Evolutionary conservation across 1,284 basidiomycete species (phyloP), one percentile per base, ranked within the genome.

Genomic region (Gymnopus androsaceus): DNA sequence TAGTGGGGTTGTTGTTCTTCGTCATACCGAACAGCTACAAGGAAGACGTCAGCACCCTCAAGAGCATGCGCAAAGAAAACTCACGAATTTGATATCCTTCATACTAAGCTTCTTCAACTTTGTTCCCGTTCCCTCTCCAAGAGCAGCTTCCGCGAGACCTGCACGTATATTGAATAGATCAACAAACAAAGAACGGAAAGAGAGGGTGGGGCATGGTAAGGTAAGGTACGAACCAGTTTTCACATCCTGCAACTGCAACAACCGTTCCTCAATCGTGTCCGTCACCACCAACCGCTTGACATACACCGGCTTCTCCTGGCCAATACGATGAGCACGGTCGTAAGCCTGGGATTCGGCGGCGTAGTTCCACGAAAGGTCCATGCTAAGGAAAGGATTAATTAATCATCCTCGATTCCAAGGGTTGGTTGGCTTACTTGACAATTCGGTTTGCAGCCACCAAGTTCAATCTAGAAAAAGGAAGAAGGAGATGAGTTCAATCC

Each of bases 291-390:
- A 72, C 21, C 86, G 83, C 67, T 90, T 87, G 57, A 90, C 80
- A 58, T 76, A 78, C 1, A 90, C 88, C 41, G 80, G 69, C 64
- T 87, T 87, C 59, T 84, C 79, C 64, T 90, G 87, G 0, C 87
- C 87, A 36, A 87, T 78, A n/a, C 85, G 80, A 69, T 89, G 86
- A 14, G 73, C 71, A 70, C 74, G 79, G 66, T 88, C 85, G 55
- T 87, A 89, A 4, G 85, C 85, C 60, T 88, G 83, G 0, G 76
- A 75, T 63, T 89, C 87, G 0, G 83, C 74, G 0, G 88, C 87
- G 56, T 79, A 85, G 60, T 84, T 85, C 85, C 85, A 88, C n/a
- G 81, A 82, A 25, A 88, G 69, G 65, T 88, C 87, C 74, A 90
- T 77, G 64, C 84, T 87, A 55, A 9, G 37, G 33, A 37, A 17